Percentiles rank a stretch among this genome's conserved stretches.
Evolutionary conservation across 345 rosid genomes (phyloP).

Genomic region (Eucalyptus erythrocorys): DNA sequence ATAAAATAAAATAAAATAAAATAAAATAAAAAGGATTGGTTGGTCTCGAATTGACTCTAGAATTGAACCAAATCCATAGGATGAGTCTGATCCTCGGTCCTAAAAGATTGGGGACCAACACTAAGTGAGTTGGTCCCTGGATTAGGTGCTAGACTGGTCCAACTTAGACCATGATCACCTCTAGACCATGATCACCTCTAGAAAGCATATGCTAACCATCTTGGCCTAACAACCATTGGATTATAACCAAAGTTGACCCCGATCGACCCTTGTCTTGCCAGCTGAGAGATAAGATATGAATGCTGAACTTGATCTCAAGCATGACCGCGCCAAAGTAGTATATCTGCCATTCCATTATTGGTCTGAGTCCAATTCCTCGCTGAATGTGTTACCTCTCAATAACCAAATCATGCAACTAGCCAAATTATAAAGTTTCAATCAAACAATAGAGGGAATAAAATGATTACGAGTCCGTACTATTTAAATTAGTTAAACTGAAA

Average conservation of each 20-base stretch:
- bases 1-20: too few relatives aligned
- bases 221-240: slow-evolving; percentile 93
- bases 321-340: slow-evolving; percentile 91
- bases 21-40: rapidly evolving
- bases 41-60: rapidly evolving
- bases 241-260: slow-evolving; percentile 78
- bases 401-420: neutral
- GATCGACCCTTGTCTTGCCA: slow-evolving; percentile 61
- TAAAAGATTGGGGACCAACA: too few relatives aligned
- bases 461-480: neutral
- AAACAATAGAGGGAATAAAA: neutral
- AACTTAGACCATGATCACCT: too few relatives aligned
- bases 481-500: neutral
- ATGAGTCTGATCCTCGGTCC: rapidly evolving
- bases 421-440: neutral
- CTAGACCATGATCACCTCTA: too few relatives aligned
- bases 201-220: slow-evolving; percentile 96
- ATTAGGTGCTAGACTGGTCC: too few relatives aligned
- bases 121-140: too few relatives aligned
- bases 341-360: slow-evolving; percentile 39
- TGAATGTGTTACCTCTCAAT: neutral
- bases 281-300: slow-evolving; percentile 86
- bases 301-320: slow-evolving; percentile 81
- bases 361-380: neutral
- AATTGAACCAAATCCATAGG: too few relatives aligned